Base-by-base conservation (phyloP, 345 rosid species). In the Populus simonii region DNA sequence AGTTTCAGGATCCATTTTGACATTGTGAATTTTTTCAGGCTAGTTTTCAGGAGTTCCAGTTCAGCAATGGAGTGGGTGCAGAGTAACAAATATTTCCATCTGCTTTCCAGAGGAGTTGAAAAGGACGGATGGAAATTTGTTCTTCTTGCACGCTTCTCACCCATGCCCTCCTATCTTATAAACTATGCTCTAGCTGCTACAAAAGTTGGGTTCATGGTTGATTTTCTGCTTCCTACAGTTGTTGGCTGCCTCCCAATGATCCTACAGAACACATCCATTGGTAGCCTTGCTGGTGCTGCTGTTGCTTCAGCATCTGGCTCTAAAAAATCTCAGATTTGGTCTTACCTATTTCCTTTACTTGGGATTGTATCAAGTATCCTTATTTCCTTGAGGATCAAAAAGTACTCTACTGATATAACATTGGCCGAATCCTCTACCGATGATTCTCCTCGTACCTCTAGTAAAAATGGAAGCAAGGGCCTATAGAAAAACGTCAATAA, bases 201-300 rank as follows among this genome's bases (percentile, higher is more conserved):
- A 29, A 80, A 89, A 17, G 92, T 95, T 43, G 83, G 92, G 79
- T 95, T 93, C 76, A 2, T 92, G n/a, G 78, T 88, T 76, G 98
- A 95, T 85, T 95, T 95, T 80, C 89, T 95, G 38, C 89, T 95
- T 47, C 98, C 99, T 0, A 92, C 99, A 0, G 85, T 93, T 49
- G 74, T 91, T 66, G 98, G 99, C 23, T 88, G 96, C 82, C 79
- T 93, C 77, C 99, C 98, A 15, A 92, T 92, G 99, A 95, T 95
- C 82, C 84, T 95, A 75, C 99, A 95, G 87, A 95, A 95, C 83
- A 91, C 96, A 75, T 95, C 99, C 53, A 86, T 95, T 0, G 99
- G 97, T 4, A 93, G 96, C 92, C 97, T 95, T 6, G 98, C 99
- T 73, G 93, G 98, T 83, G 96, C 96, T 66, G 97, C 97, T 23